Conservation (phyloP, 2,329 filamentous ascomycete genomes). For the Tricladium varicosporioides region DNA sequence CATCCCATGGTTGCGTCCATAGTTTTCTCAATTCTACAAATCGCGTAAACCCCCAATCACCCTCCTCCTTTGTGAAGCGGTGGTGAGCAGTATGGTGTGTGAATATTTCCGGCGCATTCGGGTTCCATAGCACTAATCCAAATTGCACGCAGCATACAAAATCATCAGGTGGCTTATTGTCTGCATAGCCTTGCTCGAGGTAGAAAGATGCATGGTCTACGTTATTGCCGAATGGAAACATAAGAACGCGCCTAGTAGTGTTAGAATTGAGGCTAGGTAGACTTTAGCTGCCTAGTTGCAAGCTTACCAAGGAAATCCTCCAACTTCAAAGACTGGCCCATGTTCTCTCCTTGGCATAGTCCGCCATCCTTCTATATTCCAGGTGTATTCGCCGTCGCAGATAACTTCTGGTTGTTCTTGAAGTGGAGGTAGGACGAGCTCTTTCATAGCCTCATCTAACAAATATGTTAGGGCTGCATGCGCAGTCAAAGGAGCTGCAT, state of each 20-base stretch:
- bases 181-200: constrained; percentile 87
- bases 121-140: constrained; percentile 89
- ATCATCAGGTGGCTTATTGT: constrained; percentile 74
- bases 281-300: constrained; percentile 3
- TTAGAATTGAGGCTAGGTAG: constrained; percentile 17
- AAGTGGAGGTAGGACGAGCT: constrained; percentile 70
- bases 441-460: constrained; percentile 80
- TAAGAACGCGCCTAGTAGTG: constrained; percentile 75
- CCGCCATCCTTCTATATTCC: constrained; percentile 85
- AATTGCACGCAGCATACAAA: constrained; percentile 99
- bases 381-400: constrained; percentile 74
- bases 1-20: constrained; percentile 76
- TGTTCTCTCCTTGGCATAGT: constrained; percentile 75
- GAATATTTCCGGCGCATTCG: constrained; percentile 84
- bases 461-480: constrained; percentile 20
- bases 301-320: constrained; percentile 78
- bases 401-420: constrained; percentile 75
- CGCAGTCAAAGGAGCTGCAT: not conserved
- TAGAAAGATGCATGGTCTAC: constrained; percentile 94
- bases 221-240: constrained; percentile 95
- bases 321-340: constrained; percentile 83
- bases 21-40: constrained; percentile 87
- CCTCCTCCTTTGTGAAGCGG: constrained; percentile 92
- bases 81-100: constrained; percentile 83
- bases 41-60: constrained; percentile 98